Base-by-base conservation (phyloP, 1,284 basidiomycete genomes). In the Heterobasidion irregulare region DNA sequence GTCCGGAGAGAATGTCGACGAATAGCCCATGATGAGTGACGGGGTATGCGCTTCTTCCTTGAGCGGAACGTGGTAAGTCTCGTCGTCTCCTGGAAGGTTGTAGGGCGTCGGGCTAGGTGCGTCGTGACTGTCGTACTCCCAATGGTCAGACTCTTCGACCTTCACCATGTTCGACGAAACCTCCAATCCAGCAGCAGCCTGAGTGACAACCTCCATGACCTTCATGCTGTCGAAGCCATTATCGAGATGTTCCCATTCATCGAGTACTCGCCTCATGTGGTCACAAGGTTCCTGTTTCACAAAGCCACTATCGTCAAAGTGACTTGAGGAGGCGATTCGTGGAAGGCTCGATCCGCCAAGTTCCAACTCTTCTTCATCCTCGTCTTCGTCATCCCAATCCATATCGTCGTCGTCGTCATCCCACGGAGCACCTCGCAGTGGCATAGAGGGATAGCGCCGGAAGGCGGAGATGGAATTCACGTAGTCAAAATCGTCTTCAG, bases 191-290 rank as follows among this genome's bases (percentile, higher is more conserved):
- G 66, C 64, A 0, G 71, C 70, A 13, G 72, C 73, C 56, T 73
- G 68, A 13, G 71, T 66, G 51, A 75, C 62, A 18, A 74, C 67
- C 58, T 74, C 69, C 19, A 72, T 65, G 32, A 76, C 71, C 59
- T 71, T 73, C 55, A 59, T 26, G 6, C 51, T 56, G 41, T 26
- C 26, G 26, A 26, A 26, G 26, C 56, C 32, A 26, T 38, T 61
- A 26, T 69, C 67, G 10, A 80, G 71, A 61, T 80, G 75, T 48
- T 86, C 85, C 83, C 84, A 87, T 16, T 77, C 78, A 56, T 84
- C 83, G 43, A 86, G 63, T 65, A 15, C 78, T 78, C 32, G 80
- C 33, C 32, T 15, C 15, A 34, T 76, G 9, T 85, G 19, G 46
- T 49, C 74, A 8, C 68, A 71, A 0, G 77, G 75, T 60, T 86